These are phyloP conservation scores for Naganishia antarctica DNA, from an alignment of 768 basidiomycete species.

Conservation along the genomic window DNA sequence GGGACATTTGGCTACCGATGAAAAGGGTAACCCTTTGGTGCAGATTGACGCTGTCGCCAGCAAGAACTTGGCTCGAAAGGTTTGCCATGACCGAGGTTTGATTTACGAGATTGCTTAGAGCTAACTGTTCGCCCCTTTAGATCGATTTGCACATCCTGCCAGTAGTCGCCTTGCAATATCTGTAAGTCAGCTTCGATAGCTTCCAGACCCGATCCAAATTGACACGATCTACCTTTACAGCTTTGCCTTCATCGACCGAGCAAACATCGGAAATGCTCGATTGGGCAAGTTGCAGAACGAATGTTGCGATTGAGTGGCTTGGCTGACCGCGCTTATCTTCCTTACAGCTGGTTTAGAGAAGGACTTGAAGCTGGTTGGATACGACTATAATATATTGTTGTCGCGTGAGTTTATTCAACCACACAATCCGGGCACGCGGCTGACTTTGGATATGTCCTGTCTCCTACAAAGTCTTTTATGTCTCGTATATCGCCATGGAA, in stretches of 20 bases:
- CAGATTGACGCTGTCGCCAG: conserved; percentile 26
- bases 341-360: conserved; percentile 40
- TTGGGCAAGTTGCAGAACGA: too few species aligned
- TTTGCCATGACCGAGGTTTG: too few species aligned
- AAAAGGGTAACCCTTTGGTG: conserved; percentile 8
- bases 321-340: too few species aligned
- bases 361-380: conserved; percentile 34
- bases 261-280: conserved; percentile 26
- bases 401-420: conserved; percentile 9
- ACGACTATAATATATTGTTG: conserved; percentile 27
- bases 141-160: too few species aligned
- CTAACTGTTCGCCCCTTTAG: too few species aligned
- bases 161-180: too few species aligned
- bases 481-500: conserved; percentile 18
- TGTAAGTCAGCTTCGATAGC: neutral
- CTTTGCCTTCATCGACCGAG: conserved; percentile 27
- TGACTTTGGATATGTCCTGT: neutral
- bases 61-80: conserved; percentile 24
- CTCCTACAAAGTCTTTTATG: conserved; percentile 10
- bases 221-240: neutral
- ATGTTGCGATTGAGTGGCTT: too few species aligned
- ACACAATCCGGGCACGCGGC: neutral
- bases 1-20: conserved; percentile 14
- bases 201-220: neutral
- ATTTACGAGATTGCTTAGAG: too few species aligned